These are phyloP conservation scores for Paecilomyces sp. DNA, from an alignment of 2,329 filamentous ascomycete species.

Conservation along the genomic window DNA sequence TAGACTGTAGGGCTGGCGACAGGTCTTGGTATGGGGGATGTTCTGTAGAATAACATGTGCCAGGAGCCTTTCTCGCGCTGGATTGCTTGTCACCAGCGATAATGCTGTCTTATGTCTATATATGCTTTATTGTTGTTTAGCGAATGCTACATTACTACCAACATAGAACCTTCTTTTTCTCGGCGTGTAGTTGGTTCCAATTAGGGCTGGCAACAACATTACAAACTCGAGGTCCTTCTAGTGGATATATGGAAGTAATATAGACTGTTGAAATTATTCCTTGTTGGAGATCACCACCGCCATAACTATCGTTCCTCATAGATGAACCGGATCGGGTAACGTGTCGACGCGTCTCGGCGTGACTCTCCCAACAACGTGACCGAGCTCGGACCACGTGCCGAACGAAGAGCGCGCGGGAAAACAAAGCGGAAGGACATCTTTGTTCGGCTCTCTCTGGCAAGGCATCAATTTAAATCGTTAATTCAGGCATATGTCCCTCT, in stretches of 20 bases:
- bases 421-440: neutral
- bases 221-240: neutral
- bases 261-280: too few relatives aligned
- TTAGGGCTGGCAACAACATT: neutral
- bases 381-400: neutral
- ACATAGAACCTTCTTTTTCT: neutral
- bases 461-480: neutral
- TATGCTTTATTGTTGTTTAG: neutral
- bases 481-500: neutral
- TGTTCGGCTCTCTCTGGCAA: neutral
- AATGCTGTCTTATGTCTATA: neutral
- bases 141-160: neutral
- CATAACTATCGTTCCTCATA: too few relatives aligned
- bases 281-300: too few relatives aligned
- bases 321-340: neutral
- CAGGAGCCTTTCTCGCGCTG: neutral
- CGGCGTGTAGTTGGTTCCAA: neutral
- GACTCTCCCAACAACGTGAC: neutral
- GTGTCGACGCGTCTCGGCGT: neutral
- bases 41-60: neutral
- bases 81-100: neutral
- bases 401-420: neutral
- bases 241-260: too few relatives aligned
- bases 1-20: neutral
- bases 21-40: neutral